Evolutionary conservation across 345 rosid genomes (phyloP), one percentile per base, ranked within the genome.

Genomic region (Leavenworthia alabamica): DNA sequence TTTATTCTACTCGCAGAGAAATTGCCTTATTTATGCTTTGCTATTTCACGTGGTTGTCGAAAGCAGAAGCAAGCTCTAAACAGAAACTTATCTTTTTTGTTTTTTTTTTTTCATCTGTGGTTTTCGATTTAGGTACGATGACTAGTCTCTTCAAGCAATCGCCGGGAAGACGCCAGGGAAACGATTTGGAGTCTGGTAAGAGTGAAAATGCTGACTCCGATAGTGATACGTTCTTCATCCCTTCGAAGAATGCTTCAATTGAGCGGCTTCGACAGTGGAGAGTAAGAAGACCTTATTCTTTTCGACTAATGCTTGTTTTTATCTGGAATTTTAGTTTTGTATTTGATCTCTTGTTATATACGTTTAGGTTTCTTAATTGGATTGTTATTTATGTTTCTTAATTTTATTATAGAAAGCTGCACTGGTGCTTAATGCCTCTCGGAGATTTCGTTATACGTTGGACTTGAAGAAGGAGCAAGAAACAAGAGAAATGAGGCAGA

Each of bases 371-470:
- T 35, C 8, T 65, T 32, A n/a, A 43, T 19, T 41, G 6, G 29
- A 15, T 27, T 47, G 17, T 56, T 55, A 19, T 22, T 17, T 7
- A 14, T 39, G 27, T 41, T 74, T 22, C 16, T 43, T 26, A n/a
- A 19, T 16, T 31, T 49, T 26, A 19, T 60, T 39, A 51, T 70
- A 94, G 99, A 96, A 82, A 90, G 99, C 99, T 16, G 96, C 95
- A 0, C 78, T 94, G 53, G 99, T 94, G 57, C 81, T 94, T 27
- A 94, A 94, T 62, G 99, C 99, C 62, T 94, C 97, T 37, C 85
- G 99, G 49, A 85, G 99, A 26, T 94, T 94, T 61, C 84, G 99
- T 44, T 94, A 94, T 75, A 94, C 99, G 32, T 70, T 94, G 78
- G 93, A 94, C 74, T 80, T 94, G 79, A 86, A 84, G 64, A 90